These are phyloP conservation scores for Mucor velutinosus DNA, from an alignment of 371 early-diverging fungal species.

Conservation along the genomic window DNA sequence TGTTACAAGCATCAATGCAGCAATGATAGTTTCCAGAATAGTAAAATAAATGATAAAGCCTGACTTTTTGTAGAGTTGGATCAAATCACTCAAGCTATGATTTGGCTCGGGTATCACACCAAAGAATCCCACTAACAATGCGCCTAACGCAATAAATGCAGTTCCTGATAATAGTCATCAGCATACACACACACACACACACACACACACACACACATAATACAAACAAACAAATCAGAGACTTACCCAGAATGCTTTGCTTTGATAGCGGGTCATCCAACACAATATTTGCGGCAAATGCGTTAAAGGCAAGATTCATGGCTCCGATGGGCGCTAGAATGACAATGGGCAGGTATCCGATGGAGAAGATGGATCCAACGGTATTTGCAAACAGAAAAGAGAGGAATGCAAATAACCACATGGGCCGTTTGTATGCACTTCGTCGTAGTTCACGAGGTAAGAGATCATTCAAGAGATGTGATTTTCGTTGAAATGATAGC, in stretches of 20 bases:
- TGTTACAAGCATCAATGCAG: slow-evolving; percentile 49
- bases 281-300: slow-evolving; percentile 68
- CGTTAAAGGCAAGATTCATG: slow-evolving; percentile 75
- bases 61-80: slow-evolving; percentile 66
- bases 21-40: slow-evolving; percentile 54
- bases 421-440: slow-evolving; percentile 40
- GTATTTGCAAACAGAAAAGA: slow-evolving; percentile 69
- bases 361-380: slow-evolving; percentile 72
- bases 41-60: slow-evolving; percentile 72
- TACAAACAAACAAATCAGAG: too few species aligned
- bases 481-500: slow-evolving; percentile 73
- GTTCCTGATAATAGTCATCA: slow-evolving; percentile 50
- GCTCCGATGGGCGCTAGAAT: slow-evolving; percentile 81
- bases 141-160: slow-evolving; percentile 66
- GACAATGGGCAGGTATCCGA: slow-evolving; percentile 78
- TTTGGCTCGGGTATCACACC: slow-evolving; percentile 74
- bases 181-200: background rate
- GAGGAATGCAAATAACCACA: slow-evolving; percentile 48
- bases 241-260: slow-evolving; percentile 57
- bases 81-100: slow-evolving; percentile 67
- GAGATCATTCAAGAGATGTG: slow-evolving; percentile 54
- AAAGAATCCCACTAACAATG: slow-evolving; percentile 72
- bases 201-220: background rate
- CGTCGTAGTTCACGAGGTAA: slow-evolving; percentile 38
- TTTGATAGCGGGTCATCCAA: slow-evolving; percentile 65